These are phyloP conservation scores for Cladosporium sp. DNA, from an alignment of 2,329 filamentous ascomycete genomes.

Conservation along the genomic window DNA sequence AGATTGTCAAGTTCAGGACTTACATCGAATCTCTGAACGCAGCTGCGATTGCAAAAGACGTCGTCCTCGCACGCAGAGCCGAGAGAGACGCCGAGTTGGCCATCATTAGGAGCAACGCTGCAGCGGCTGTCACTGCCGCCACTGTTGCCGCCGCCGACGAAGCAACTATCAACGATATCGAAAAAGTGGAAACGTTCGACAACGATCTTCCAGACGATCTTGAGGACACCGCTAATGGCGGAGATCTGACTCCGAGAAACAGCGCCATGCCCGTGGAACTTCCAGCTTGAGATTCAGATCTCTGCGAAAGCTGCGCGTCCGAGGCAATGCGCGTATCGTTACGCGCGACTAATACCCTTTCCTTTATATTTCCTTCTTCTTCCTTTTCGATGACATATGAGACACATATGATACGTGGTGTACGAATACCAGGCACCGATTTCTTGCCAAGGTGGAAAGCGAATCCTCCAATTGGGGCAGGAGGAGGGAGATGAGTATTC, in stretches of 20 bases:
- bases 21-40: conserved; percentile 83
- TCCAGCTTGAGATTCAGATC: not conserved
- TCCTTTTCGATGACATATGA: conserved; percentile 3
- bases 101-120: conserved; percentile 5
- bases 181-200: not conserved
- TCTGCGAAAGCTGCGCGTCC: not conserved
- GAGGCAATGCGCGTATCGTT: not conserved
- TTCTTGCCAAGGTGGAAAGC: not conserved
- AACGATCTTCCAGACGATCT: not conserved
- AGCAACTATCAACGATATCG: not conserved
- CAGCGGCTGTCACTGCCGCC: conserved; percentile 6
- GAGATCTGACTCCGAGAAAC: conserved; percentile 10
- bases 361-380: not conserved
- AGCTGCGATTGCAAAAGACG: conserved; percentile 68
- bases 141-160: not conserved
- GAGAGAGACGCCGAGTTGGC: conserved; percentile 16
- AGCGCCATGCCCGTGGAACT: conserved; percentile 1
- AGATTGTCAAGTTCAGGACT: conserved; percentile 95
- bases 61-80: conserved; percentile 49
- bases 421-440: not conserved
- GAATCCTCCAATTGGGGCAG: not conserved
- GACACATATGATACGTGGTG: not conserved
- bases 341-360: not conserved
- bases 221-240: not conserved
- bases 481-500: not conserved